Evolutionary conservation across 2,329 filamentous ascomycete genomes (phyloP).

Genomic region (Chaetomium globosum): DNA sequence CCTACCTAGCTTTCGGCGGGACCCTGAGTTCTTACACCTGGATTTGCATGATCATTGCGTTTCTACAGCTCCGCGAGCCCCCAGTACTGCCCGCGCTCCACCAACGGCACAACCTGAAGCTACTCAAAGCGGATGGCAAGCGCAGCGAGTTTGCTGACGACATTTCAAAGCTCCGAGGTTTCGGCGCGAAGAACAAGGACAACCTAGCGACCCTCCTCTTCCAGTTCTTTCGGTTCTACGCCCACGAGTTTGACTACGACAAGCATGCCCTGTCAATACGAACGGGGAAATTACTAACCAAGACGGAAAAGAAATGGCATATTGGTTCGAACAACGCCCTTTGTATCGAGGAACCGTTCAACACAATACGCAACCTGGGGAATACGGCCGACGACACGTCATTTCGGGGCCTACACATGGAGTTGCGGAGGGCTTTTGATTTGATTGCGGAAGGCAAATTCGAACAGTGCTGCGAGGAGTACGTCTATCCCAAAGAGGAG

Average conservation of each 20-base stretch:
- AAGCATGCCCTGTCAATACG: conserved; percentile 82
- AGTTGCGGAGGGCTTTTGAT: conserved; percentile 86
- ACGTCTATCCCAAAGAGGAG: conserved; percentile 83
- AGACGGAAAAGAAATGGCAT: conserved; percentile 88
- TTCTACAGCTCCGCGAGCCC: conserved; percentile 82
- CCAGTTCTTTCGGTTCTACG: conserved; percentile 93
- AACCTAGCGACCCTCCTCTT: conserved; percentile 85
- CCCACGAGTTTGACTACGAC: conserved; percentile 89
- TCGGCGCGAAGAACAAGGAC: conserved; percentile 78
- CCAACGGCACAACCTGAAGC: conserved; percentile 66
- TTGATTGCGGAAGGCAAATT: conserved; percentile 77
- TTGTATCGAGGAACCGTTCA: conserved; percentile 97
- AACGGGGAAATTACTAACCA: conserved; percentile 74
- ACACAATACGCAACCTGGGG: conserved; percentile 81
- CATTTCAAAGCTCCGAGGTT: conserved; percentile 70
- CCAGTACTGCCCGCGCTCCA: conserved; percentile 86
- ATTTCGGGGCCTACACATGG: conserved; percentile 85
- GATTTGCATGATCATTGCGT: conserved; percentile 98
- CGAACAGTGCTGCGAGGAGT: conserved; percentile 83
- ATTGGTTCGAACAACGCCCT: conserved; percentile 77
- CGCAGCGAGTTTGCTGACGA: conserved; percentile 85
- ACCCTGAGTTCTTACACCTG: conserved; percentile 98
- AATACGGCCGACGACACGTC: conserved; percentile 97
- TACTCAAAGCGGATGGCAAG: conserved; percentile 64
- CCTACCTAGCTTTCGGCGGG: conserved; percentile 73